Evolutionary conservation across 768 basidiomycete species (phyloP), one percentile per base, ranked within the genome.

Genomic region (Crassisporium funariophilum): DNA sequence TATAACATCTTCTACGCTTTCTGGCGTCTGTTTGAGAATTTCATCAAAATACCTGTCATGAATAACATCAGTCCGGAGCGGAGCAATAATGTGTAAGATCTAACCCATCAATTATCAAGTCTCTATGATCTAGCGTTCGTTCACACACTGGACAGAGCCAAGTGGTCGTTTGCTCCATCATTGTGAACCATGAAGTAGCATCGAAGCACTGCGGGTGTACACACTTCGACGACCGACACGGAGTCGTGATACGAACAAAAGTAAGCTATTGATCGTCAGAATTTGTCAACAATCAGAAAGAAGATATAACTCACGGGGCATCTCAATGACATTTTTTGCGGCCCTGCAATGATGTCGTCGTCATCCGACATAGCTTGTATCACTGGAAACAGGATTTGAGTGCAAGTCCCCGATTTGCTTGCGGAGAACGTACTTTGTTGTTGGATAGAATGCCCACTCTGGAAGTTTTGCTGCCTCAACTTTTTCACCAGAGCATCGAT

Each of bases 141-240:
- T 92, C 91, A 67, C 97, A 98, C 34, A 93, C 87, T 20, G 97
- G 95, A 67, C 97, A 98, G 36, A 87, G 66, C 88, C 91, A 99
- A 22, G 93, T 94, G 2, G 95, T 97, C 7, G 94, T 98, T 69
- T 91, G 86, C 60, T 95, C 91, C 83, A 97, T 98, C 63, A 95
- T 83, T 4, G 86, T 86, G 60, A 88, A 91, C 94, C 94, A 99
- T 31, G 89, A 91, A 13, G 76, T 77, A 0, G 94, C 94, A 66
- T 99, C 97, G 67, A 98, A 99, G 64, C 97, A 99, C 56, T 94
- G 90, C 5, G 89, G 71, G 66, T 98, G 97, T 27, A 88, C 83
- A 60, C 97, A 98, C 49, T 76, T 74, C n/a, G 72, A 76, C 0
- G 97, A 95, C 22, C 95, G 88, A 63, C 89, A 85, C 6, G 97